Evolutionary conservation across 176 grass and related monocot species (phyloP).

Genomic region (Musa schizocarpa): DNA sequence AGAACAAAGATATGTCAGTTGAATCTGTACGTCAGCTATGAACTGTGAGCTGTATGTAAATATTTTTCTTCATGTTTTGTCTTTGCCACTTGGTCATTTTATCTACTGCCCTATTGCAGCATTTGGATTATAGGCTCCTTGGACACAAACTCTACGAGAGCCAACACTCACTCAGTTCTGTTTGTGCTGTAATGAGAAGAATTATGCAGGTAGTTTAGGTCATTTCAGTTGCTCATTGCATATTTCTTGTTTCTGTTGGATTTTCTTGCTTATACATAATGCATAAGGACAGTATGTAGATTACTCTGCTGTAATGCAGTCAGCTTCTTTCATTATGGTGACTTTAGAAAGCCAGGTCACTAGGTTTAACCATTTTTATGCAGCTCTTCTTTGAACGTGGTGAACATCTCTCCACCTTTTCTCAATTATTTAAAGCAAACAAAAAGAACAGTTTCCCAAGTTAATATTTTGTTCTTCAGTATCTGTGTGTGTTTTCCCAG

Average conservation of each 20-base stretch:
- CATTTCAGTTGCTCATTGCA: background rate
- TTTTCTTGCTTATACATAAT: background rate
- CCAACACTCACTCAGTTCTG: background rate
- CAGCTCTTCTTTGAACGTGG: no score
- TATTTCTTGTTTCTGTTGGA: background rate
- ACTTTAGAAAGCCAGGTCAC: no score
- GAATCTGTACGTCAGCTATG: background rate
- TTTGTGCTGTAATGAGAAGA: constrained; percentile 3
- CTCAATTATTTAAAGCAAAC: no score
- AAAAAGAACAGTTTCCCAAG: no score
- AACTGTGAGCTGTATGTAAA: background rate
- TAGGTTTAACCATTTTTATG: no score
- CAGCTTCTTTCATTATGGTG: background rate
- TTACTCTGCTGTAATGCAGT: background rate
- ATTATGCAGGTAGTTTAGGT: constrained; percentile 17
- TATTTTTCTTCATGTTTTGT: background rate
- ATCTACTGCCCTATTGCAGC: background rate
- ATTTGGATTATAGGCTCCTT: constrained; percentile 13
- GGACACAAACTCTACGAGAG: constrained; percentile 10
- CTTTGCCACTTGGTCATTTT: background rate
- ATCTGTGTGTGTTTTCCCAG: no score
- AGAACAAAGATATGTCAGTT: constrained; percentile 17
- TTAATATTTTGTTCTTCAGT: no score
- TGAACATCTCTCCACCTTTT: no score
- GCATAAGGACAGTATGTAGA: background rate